Percentiles rank a stretch among this genome's conserved stretches.
phyloP scores from a whole-genome alignment of 2,329 filamentous ascomycete genomes.

The Dryadomyces sulphureus region DNA sequence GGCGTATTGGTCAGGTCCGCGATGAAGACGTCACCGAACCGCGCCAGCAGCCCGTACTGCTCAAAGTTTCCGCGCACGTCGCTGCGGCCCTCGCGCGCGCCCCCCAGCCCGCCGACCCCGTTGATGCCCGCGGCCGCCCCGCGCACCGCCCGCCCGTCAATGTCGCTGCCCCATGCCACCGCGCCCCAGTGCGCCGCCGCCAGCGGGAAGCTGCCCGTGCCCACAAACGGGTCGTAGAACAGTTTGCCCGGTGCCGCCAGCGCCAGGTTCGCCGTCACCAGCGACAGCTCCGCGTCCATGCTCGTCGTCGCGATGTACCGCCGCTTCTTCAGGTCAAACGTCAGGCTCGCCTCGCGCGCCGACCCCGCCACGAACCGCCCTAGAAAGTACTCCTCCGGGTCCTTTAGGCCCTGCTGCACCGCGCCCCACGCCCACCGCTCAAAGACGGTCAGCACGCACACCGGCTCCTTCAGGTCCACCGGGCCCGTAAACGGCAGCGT shows the following conservation, averaged over 20 bases:
- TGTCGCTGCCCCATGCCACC: slow-evolving; percentile 72
- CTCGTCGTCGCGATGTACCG: slow-evolving; percentile 90
- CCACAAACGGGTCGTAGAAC: slow-evolving; percentile 91
- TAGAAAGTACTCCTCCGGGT: slow-evolving; percentile 51
- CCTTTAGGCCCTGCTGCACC: slow-evolving; percentile 28
- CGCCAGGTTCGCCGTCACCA: slow-evolving; percentile 85
- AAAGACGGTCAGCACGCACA: slow-evolving; percentile 64
- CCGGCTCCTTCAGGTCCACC: slow-evolving; percentile 60
- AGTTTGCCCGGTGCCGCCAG: slow-evolving; percentile 69
- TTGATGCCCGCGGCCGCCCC: slow-evolving; percentile 43
- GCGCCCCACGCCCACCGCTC: slow-evolving; percentile 59
- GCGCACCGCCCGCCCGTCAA: slow-evolving; percentile 78
- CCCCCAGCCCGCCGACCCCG: slow-evolving; percentile 10
- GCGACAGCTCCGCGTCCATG: slow-evolving; percentile 88
- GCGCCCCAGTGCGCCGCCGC: slow-evolving; percentile 87
- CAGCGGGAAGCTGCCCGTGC: slow-evolving; percentile 83
- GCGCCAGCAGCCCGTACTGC: slow-evolving; percentile 57
- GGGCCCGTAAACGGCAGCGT: slow-evolving; percentile 67
- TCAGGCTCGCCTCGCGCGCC: slow-evolving; percentile 50
- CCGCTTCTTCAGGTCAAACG: slow-evolving; percentile 83
- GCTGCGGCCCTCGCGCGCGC: slow-evolving; percentile 15
- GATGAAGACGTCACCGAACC: slow-evolving; percentile 65
- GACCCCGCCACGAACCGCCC: slow-evolving; percentile 56
- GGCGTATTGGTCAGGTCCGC: slow-evolving; percentile 84
- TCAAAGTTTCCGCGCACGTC: slow-evolving; percentile 58